Conservation (phyloP, 2,329 filamentous ascomycete species). For the Phialocephala subalpina region DNA sequence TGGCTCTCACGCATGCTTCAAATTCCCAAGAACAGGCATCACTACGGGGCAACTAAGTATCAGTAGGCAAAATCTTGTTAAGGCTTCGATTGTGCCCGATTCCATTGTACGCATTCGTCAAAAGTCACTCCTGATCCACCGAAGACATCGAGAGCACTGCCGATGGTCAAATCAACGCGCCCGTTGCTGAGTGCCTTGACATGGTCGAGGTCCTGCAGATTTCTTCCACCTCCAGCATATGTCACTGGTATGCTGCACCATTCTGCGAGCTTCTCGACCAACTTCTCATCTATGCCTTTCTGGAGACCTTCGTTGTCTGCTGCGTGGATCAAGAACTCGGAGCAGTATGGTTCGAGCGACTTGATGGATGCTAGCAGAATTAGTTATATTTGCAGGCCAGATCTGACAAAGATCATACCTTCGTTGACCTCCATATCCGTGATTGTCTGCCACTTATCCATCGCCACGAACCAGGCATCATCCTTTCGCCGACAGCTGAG, state of each 20-base stretch:
- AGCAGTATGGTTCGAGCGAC: conserved; percentile 87
- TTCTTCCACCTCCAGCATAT: conserved; percentile 92
- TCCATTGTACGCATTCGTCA: conserved; percentile 91
- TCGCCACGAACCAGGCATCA: conserved; percentile 92
- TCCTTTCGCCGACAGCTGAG: conserved; percentile 83
- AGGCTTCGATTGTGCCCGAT: conserved; percentile 56
- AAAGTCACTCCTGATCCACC: conserved; percentile 88
- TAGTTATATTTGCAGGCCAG: conserved; percentile 13
- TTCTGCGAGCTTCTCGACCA: conserved; percentile 77
- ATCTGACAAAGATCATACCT: conserved; percentile 58
- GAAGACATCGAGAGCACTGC: conserved; percentile 95
- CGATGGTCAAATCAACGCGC: conserved; percentile 92
- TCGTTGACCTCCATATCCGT: conserved; percentile 94
- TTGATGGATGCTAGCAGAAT: conserved; percentile 74
- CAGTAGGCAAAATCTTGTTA: neutral
- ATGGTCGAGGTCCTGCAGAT: conserved; percentile 80
- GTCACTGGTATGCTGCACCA: conserved; percentile 96
- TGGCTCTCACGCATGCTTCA: neutral
- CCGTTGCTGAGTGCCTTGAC: conserved; percentile 82
- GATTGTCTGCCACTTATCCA: conserved; percentile 98
- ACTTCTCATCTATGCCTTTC: conserved; percentile 84
- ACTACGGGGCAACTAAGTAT: neutral
- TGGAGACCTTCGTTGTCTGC: conserved; percentile 97
- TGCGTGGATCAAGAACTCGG: conserved; percentile 96
- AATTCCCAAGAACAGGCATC: neutral